Base-by-base conservation (phyloP, 495 filamentous ascomycete genomes). In the Podospora appendiculata region DNA sequence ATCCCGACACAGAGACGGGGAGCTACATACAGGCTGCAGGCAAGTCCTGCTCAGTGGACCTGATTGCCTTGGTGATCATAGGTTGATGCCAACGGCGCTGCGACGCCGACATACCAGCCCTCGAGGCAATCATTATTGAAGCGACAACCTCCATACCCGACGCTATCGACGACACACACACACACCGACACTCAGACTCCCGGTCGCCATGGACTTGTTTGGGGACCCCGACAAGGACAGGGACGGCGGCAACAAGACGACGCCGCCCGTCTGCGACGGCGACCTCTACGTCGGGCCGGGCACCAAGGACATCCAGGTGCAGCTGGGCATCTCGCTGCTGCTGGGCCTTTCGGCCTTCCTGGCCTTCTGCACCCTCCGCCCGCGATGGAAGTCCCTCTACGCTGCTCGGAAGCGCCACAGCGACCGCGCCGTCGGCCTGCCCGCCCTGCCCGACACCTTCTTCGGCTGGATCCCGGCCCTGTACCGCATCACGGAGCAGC, bases 381-480 rank as follows among this genome's bases (percentile, higher is more conserved):
- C 91, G 53, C 83, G 90, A 79, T 99, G 94, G 94, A 84, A 87
- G 45, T 80, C 83, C 32, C 80, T 99, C 12, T 99, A 97, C 66
- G 90, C 91, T 18, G 92, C 94, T 13, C 82, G 94, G 50, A 90
- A 86, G 65, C 78, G 83, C 58, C 82, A 83, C 58, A 73, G 76
- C 56, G 70, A 83, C 59, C 80, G 81, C 19, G 82, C 86, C n/a
- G 80, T 82, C n/a, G 70, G 73, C 11, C 73, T 97, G 32, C 94
- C 94, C 5, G 81, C 86, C 41, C 82, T 99, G 6, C 90, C 94
- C 43, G 81, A 90, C 60, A 84, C 78, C 35, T 84, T 96, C 60
- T 88, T 97, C 56, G 93, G 91, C 61, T 99, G 94, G 94, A 93
- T 97, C 34, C 84, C 89, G 2, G 81, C 83, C 9, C 73, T 99